Percentiles rank a stretch among this genome's conserved stretches.
Conservation (phyloP, 164 flowering plant genomes). For the Buxus sempervirens region DNA sequence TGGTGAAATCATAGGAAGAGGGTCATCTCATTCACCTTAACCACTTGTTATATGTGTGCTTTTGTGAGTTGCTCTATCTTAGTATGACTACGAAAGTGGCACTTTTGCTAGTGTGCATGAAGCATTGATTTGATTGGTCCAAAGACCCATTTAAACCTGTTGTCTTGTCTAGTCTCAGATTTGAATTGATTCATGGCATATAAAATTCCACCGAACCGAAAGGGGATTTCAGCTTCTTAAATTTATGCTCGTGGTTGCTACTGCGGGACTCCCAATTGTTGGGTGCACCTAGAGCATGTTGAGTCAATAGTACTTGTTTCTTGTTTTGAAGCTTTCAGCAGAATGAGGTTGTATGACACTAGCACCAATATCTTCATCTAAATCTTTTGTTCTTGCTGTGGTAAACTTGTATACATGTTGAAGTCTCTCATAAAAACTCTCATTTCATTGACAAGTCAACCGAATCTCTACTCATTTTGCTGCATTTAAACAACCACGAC, state of each 20-base stretch:
- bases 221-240: background rate
- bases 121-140: background rate
- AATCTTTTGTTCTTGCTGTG: no score
- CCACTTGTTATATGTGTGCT: background rate
- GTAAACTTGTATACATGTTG: no score
- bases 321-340: no score
- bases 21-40: background rate
- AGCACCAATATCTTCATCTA: no score
- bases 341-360: no score
- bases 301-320: no score
- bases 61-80: background rate
- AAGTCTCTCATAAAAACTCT: no score
- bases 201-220: background rate
- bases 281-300: no score
- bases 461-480: no score
- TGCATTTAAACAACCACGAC: no score
- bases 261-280: background rate
- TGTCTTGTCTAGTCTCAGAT: background rate
- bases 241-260: conserved; percentile 3
- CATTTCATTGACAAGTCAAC: no score
- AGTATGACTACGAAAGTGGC: background rate
- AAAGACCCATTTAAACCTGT: no score
- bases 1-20: background rate
- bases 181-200: background rate
- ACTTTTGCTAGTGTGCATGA: background rate